These are phyloP conservation scores for Tilletia horrida DNA, from an alignment of 1,284 basidiomycete species.

Conservation along the genomic window DNA sequence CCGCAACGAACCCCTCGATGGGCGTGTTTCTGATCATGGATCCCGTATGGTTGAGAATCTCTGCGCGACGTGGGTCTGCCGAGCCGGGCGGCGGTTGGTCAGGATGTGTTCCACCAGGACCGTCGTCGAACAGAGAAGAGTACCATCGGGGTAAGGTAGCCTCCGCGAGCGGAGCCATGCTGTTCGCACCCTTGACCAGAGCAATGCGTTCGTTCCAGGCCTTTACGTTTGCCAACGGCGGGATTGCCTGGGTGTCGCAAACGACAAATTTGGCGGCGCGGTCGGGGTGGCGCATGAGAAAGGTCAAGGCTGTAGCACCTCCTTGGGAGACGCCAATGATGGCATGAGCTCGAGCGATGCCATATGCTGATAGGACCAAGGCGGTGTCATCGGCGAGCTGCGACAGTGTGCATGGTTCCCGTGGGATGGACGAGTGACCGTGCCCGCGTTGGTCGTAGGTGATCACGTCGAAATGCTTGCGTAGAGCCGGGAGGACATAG, in stretches of 20 bases:
- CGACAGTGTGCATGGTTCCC: constrained; percentile 53
- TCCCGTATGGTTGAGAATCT: constrained; percentile 21
- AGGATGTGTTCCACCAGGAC: constrained; percentile 26
- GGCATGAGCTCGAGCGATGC: constrained; percentile 45
- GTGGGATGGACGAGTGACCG: constrained; percentile 52
- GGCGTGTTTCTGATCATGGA: constrained; percentile 51
- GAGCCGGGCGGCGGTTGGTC: background rate
- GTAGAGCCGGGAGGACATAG: constrained; percentile 50
- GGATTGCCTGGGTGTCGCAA: constrained; percentile 57
- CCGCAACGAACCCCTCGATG: constrained; percentile 56
- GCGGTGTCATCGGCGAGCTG: constrained; percentile 56
- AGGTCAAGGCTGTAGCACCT: constrained; percentile 57
- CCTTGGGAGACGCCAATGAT: constrained; percentile 58
- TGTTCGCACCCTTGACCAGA: constrained; percentile 40
- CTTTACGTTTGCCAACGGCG: constrained; percentile 55
- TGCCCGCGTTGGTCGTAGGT: constrained; percentile 58
- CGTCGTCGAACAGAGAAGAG: constrained; percentile 37
- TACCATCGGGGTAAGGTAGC: constrained; percentile 57
- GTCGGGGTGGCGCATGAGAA: constrained; percentile 54
- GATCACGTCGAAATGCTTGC: constrained; percentile 55
- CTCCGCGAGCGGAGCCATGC: constrained; percentile 54
- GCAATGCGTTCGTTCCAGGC: constrained; percentile 58
- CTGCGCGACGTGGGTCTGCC: background rate
- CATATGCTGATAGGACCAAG: constrained; percentile 52
- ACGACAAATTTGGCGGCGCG: constrained; percentile 52